Evolutionary conservation across 176 grass and related monocot species (phyloP).

Genomic region (Triticum monococcum): DNA sequence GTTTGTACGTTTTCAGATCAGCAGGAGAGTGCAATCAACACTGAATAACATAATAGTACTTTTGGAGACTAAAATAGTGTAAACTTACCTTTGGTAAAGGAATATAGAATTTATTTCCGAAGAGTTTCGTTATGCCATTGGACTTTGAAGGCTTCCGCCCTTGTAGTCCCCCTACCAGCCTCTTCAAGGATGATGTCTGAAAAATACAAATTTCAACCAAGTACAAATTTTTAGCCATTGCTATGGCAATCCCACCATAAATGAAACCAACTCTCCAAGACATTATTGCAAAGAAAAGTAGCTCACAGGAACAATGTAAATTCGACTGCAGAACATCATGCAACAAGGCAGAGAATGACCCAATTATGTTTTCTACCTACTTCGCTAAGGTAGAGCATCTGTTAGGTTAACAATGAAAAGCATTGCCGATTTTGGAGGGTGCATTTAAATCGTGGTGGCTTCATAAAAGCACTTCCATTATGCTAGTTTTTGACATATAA

Average conservation of each 20-base stretch:
- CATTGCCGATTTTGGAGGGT: not conserved
- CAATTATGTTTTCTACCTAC: not conserved
- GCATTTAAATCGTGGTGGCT: not conserved
- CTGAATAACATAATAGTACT: not conserved
- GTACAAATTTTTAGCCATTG: not conserved
- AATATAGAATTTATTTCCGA: slow-evolving; percentile 69
- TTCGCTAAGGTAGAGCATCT: slow-evolving; percentile 17
- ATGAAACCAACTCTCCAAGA: slow-evolving; percentile 1
- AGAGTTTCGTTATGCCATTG: slow-evolving; percentile 65
- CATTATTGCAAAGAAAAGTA: not conserved
- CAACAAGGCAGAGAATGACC: not conserved
- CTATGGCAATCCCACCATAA: not conserved
- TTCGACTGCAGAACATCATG: not conserved
- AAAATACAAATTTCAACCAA: slow-evolving; percentile 21
- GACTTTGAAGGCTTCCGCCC: slow-evolving; percentile 51
- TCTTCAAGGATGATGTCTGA: slow-evolving; percentile 66
- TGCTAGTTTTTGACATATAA: not conserved
- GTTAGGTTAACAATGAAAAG: not conserved
- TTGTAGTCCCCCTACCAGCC: slow-evolving; percentile 44
- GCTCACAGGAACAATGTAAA: not conserved
- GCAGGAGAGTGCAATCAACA: not conserved
- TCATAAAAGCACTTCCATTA: not conserved
- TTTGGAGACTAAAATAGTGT: not conserved
- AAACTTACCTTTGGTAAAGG: slow-evolving; percentile 72
- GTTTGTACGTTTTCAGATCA: slow-evolving; percentile 21